Percentiles rank a stretch among this genome's conserved stretches.
These are phyloP conservation scores for Cicer chorassanicum DNA, from an alignment of 306 rosid genomes.

Conservation along the genomic window DNA sequence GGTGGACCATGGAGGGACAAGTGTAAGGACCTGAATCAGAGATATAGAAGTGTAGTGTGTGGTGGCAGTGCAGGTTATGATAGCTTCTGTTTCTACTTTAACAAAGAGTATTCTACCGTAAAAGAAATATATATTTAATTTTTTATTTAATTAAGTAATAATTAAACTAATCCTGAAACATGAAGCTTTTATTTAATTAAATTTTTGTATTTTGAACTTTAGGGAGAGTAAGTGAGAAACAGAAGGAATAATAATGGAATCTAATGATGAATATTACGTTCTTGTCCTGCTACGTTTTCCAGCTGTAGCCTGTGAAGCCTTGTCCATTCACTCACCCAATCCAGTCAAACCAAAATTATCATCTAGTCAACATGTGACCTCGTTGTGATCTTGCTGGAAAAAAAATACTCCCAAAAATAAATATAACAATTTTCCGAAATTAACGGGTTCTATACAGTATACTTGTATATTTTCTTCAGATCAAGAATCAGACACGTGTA, in stretches of 20 bases:
- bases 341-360: slow-evolving; percentile 68
- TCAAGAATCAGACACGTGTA: slow-evolving; percentile 36
- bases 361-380: slow-evolving; percentile 59
- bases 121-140: no score
- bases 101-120: slow-evolving; percentile 33
- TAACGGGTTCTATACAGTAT: slow-evolving; percentile 38
- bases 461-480: slow-evolving; percentile 40
- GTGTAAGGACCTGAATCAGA: slow-evolving; percentile 47
- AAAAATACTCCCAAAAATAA: background rate
- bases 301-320: slow-evolving; percentile 68
- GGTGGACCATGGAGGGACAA: slow-evolving; percentile 27
- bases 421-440: slow-evolving; percentile 26
- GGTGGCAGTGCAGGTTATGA: slow-evolving; percentile 42
- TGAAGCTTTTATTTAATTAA: slow-evolving; percentile 43
- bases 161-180: slow-evolving; percentile 43
- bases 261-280: slow-evolving; percentile 89
- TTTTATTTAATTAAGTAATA: slow-evolving; percentile 41
- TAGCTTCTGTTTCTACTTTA: slow-evolving; percentile 26
- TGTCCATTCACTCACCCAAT: slow-evolving; percentile 51
- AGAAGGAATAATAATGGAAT: slow-evolving; percentile 96
- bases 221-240: slow-evolving; percentile 58
- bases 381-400: slow-evolving; percentile 69
- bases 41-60: slow-evolving; percentile 12
- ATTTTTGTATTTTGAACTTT: slow-evolving; percentile 23
- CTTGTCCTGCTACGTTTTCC: slow-evolving; percentile 89